These are phyloP conservation scores for Lecanicillium sp. DNA, from an alignment of 2,329 filamentous ascomycete genomes.

Conservation along the genomic window DNA sequence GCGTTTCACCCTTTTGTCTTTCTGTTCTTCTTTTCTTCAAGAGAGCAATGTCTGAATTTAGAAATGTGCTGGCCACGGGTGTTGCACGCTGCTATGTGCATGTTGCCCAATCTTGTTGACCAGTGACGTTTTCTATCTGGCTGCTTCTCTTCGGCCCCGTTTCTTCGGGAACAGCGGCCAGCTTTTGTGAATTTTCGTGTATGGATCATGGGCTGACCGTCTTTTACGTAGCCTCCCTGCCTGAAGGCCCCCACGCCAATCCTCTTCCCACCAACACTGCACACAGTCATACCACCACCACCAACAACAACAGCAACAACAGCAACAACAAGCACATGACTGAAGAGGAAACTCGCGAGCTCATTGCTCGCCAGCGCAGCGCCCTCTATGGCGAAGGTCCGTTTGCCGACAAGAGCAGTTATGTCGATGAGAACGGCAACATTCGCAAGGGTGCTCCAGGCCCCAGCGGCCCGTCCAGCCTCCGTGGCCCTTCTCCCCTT, in stretches of 20 bases:
- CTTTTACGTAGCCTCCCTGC: slow-evolving; percentile 40
- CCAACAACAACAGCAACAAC: slow-evolving; percentile 8
- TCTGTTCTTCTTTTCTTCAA: slow-evolving; percentile 4
- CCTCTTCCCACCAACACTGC: too few species aligned
- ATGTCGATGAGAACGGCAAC: slow-evolving; percentile 59
- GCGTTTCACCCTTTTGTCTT: slow-evolving; percentile 28
- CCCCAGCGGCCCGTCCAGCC: slow-evolving; percentile 52
- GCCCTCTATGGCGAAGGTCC: slow-evolving; percentile 77
- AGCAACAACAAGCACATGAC: slow-evolving; percentile 70
- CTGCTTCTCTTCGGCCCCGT: slow-evolving; percentile 4
- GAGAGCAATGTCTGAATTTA: slow-evolving; percentile 25
- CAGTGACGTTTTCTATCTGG: slow-evolving; percentile 8
- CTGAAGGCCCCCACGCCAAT: slow-evolving; percentile 34
- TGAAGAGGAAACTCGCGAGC: slow-evolving; percentile 90
- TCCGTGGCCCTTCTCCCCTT: slow-evolving; percentile 72
- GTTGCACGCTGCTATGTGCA: slow-evolving; percentile 14
- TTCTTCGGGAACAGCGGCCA: neutral
- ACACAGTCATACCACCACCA: slow-evolving; percentile 11
- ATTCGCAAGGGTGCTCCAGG: slow-evolving; percentile 59
- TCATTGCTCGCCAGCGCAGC: slow-evolving; percentile 92
- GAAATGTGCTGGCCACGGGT: slow-evolving; percentile 13
- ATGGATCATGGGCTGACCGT: slow-evolving; percentile 27
- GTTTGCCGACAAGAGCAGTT: slow-evolving; percentile 58
- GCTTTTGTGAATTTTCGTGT: slow-evolving; percentile 7
- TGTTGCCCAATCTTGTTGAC: slow-evolving; percentile 10